These are phyloP conservation scores for Saturnispora gosingensis DNA, from an alignment of 805 yeast species.

Conservation along the genomic window DNA sequence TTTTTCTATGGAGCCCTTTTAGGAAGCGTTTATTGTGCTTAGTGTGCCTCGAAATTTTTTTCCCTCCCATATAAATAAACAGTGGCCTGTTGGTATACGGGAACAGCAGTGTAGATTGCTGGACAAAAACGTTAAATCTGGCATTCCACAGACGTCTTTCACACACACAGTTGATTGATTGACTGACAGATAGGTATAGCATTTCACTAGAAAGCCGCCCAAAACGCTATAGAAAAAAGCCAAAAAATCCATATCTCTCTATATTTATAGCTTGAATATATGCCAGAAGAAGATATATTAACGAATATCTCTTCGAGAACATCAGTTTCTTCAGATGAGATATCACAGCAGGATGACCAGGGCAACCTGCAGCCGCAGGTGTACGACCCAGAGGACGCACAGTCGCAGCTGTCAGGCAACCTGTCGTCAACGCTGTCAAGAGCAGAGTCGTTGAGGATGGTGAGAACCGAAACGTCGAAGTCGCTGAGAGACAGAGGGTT, in stretches of 20 bases:
- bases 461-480: slow-evolving; percentile 64
- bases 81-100: not conserved
- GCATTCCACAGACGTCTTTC: too few species aligned
- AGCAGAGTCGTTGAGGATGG: slow-evolving; percentile 31
- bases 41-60: not conserved
- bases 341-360: not conserved
- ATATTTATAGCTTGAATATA: not conserved
- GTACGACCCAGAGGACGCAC: slow-evolving; percentile 40
- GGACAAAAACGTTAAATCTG: not conserved
- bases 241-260: too few species aligned
- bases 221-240: too few species aligned
- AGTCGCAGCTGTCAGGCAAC: slow-evolving; percentile 32
- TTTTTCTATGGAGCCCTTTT: not conserved
- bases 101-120: not conserved
- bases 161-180: too few species aligned
- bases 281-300: not conserved
- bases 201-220: not conserved
- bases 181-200: not conserved
- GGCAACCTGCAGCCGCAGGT: slow-evolving; percentile 26
- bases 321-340: slow-evolving; percentile 8
- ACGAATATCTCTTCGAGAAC: slow-evolving; percentile 2
- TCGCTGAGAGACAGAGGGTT: slow-evolving; percentile 59
- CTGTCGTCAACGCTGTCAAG: slow-evolving; percentile 24
- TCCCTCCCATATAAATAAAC: not conserved
- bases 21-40: not conserved